A percentile compares a stretch with the other conserved stretches of the same genome.
phyloP scores from a whole-genome alignment of 257 asterid genomes.

The Salvia rosmarinus region DNA sequence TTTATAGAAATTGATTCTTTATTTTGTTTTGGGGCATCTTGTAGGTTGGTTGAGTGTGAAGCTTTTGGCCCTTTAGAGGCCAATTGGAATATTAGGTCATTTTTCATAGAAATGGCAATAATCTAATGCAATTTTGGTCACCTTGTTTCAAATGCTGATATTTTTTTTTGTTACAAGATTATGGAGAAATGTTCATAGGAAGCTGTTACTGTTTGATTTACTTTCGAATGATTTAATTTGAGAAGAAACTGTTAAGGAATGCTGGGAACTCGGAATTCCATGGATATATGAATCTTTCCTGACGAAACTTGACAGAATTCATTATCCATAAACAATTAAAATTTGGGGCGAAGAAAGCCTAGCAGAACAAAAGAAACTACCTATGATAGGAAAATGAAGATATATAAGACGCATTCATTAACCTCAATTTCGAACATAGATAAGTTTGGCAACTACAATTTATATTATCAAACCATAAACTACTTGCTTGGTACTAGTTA shows the following conservation, averaged over 20 bases:
- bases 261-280: too few relatives aligned
- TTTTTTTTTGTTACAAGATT: not conserved
- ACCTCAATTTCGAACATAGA: not conserved
- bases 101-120: slow-evolving; percentile 17
- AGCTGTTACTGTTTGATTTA: too few relatives aligned
- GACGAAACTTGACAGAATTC: too few relatives aligned
- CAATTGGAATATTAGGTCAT: slow-evolving; percentile 18
- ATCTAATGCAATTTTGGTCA: not conserved
- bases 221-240: too few relatives aligned
- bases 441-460: not conserved
- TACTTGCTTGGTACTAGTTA: too few relatives aligned
- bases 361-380: too few relatives aligned
- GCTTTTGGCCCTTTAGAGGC: slow-evolving; percentile 24
- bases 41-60: slow-evolving; percentile 6
- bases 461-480: slow-evolving; percentile 1
- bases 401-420: not conserved
- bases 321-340: too few relatives aligned
- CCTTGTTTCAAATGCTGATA: not conserved
- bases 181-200: too few relatives aligned
- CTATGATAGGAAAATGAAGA: too few relatives aligned
- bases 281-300: too few relatives aligned
- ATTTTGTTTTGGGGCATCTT: slow-evolving; percentile 17
- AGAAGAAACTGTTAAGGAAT: too few relatives aligned
- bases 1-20: slow-evolving; percentile 27
- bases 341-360: too few relatives aligned